Percentiles rank a stretch among this genome's conserved stretches.
Conservation (phyloP, 192 early-diverging fungal genomes). For the Podila epigama region DNA sequence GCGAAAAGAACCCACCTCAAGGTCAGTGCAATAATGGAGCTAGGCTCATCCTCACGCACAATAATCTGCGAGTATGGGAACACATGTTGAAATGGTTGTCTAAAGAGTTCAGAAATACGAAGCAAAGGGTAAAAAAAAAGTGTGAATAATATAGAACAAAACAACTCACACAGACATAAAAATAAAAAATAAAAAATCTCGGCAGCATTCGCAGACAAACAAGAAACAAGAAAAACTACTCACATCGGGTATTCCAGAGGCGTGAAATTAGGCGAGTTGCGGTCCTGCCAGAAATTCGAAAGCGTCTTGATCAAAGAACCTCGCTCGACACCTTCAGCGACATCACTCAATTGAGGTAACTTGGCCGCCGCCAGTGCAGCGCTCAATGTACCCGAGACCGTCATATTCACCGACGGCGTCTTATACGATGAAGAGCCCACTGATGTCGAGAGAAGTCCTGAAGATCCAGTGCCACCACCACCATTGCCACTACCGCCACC, state of each 20-base stretch:
- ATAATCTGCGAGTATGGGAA: conserved; percentile 87
- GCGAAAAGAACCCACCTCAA: conserved; percentile 68
- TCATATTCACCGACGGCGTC: conserved; percentile 49
- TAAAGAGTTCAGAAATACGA: too few species aligned
- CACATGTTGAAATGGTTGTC: conserved; percentile 82
- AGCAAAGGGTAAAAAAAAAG: too few species aligned
- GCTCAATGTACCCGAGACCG: conserved; percentile 38
- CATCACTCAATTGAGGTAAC: conserved; percentile 34
- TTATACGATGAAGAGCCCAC: conserved; percentile 27
- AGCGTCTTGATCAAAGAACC: conserved; percentile 80
- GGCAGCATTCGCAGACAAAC: background rate
- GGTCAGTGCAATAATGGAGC: conserved; percentile 92
- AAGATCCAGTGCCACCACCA: background rate
- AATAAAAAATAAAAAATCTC: background rate
- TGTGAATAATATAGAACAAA: too few species aligned
- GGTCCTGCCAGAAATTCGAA: conserved; percentile 74
- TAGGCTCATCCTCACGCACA: conserved; percentile 91
- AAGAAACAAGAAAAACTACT: conserved; percentile 19
- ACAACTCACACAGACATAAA: too few species aligned
- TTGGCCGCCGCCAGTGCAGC: conserved; percentile 41
- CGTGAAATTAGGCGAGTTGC: conserved; percentile 66
- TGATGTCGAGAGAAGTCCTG: background rate
- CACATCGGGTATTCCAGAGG: conserved; percentile 81
- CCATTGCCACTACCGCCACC: background rate
- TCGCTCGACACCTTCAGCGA: conserved; percentile 38